Percentiles rank a stretch among this genome's conserved stretches.
Conservation (phyloP, 345 rosid genomes). For the Geranium rotundifolium region DNA sequence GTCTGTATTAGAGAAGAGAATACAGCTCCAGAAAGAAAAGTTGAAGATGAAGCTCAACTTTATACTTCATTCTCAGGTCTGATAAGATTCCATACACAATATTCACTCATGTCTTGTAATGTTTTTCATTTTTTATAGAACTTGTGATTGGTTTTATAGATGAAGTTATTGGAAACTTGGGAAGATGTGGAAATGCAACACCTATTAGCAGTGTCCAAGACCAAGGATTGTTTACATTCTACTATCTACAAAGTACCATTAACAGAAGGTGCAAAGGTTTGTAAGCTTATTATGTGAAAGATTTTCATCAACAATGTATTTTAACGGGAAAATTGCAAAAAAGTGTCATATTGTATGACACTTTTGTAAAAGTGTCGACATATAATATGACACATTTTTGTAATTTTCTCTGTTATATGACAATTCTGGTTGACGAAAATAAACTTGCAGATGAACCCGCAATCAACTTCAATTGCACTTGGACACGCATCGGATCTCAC, state of each 20-base stretch:
- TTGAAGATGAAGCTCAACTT: slow-evolving; percentile 47
- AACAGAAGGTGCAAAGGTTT: slow-evolving; percentile 54
- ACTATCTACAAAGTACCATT: slow-evolving; percentile 56
- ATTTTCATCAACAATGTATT: neutral
- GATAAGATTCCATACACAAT: too few relatives aligned
- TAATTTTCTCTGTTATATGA: too few relatives aligned
- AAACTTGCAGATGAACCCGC: slow-evolving; percentile 30
- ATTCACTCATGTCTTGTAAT: too few relatives aligned
- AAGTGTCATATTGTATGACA: too few relatives aligned
- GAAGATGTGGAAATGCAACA: slow-evolving; percentile 56
- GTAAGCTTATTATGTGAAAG: too few relatives aligned
- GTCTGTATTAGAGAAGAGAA: slow-evolving; percentile 36
- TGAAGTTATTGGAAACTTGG: slow-evolving; percentile 57
- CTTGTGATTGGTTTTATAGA: slow-evolving; percentile 18
- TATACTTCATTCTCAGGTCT: slow-evolving; percentile 49
- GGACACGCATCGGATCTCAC: slow-evolving; percentile 42
- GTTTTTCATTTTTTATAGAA: too few relatives aligned
- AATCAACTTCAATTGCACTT: slow-evolving; percentile 27
- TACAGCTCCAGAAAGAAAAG: slow-evolving; percentile 46
- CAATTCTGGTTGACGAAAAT: neutral
- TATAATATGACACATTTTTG: too few relatives aligned
- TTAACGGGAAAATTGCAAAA: too few relatives aligned
- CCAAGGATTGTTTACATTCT: slow-evolving; percentile 42
- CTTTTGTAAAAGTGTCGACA: too few relatives aligned
- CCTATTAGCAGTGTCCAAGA: slow-evolving; percentile 34